phyloP scores from a whole-genome alignment of 805 yeast genomes.

The Phaffomyces thermotolerans region DNA sequence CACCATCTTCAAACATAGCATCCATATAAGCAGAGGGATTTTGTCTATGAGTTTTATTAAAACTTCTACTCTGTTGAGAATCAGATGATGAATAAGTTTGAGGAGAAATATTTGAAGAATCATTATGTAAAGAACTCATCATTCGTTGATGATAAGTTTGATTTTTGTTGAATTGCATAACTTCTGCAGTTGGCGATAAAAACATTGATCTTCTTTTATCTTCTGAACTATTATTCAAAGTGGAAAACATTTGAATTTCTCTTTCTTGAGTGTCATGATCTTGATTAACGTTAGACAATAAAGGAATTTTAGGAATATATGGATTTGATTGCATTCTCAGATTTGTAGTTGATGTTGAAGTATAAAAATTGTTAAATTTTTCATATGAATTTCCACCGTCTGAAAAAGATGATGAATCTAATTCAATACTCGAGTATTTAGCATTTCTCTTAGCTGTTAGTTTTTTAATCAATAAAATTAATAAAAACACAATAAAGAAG shows the following conservation, averaged over 20 bases:
- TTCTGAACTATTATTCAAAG: conserved; percentile 12
- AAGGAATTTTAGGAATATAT: conserved; percentile 11
- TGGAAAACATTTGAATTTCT: conserved; percentile 15
- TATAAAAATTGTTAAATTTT: conserved; percentile 10
- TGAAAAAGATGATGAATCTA: conserved; percentile 14
- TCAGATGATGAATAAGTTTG: not conserved
- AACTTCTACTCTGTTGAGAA: conserved; percentile 7
- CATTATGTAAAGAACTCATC: conserved; percentile 14
- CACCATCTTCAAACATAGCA: conserved; percentile 36
- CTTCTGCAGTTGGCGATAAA: conserved; percentile 76
- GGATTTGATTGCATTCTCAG: not conserved
- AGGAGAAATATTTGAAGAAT: conserved; percentile 15
- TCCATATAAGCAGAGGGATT: conserved; percentile 46
- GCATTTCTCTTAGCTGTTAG: conserved; percentile 45
- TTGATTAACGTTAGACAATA: conserved; percentile 14
- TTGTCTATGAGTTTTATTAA: conserved; percentile 19
- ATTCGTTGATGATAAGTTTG: conserved; percentile 34
- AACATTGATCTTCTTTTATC: conserved; percentile 39
- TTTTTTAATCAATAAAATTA: conserved; percentile 46
- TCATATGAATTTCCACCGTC: conserved; percentile 12
- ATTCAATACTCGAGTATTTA: conserved; percentile 31
- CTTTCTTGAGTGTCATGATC: conserved; percentile 12
- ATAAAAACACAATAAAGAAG: conserved; percentile 41
- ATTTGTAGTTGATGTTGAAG: conserved; percentile 3
- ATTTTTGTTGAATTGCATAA: conserved; percentile 38